phyloP scores from a whole-genome alignment of 106 monocot species.

The Acorus calamus region DNA sequence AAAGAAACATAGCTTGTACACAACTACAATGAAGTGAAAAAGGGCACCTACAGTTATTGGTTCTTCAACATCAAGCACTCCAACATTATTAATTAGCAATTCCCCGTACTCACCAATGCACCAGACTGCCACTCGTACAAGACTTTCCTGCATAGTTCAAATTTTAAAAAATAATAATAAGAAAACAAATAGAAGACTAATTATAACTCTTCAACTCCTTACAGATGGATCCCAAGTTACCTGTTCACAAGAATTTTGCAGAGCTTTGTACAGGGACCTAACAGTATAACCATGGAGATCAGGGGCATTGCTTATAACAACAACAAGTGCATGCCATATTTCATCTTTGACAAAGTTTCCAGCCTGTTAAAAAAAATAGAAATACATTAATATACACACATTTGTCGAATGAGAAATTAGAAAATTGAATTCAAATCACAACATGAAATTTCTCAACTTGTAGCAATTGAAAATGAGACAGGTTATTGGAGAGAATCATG shows the following conservation, averaged over 20 bases:
- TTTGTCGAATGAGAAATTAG: conserved; percentile 4
- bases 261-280: conserved; percentile 73
- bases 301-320: conserved; percentile 86
- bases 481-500: no score
- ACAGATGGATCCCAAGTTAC: conserved; percentile 14
- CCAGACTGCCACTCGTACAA: conserved; percentile 88
- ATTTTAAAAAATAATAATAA: conserved; percentile 1
- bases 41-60: conserved; percentile 66
- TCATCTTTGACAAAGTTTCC: conserved; percentile 87
- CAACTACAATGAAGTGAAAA: no score
- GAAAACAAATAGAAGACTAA: not conserved
- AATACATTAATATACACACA: conserved; percentile 3
- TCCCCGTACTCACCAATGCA: conserved; percentile 99
- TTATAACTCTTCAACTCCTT: no score
- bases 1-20: no score
- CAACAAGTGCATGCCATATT: conserved; percentile 93
- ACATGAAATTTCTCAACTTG: no score
- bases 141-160: conserved; percentile 48
- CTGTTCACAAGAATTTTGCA: conserved; percentile 70
- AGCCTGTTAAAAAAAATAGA: conserved; percentile 28
- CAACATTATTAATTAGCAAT: conserved; percentile 74
- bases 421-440: no score
- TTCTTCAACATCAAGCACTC: conserved; percentile 69
- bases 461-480: no score
- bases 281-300: conserved; percentile 98